A percentile compares a stretch with the other conserved stretches of the same genome.
phyloP scores from a whole-genome alignment of 2,329 filamentous ascomycete species.

The Grosmannia penicillata region DNA sequence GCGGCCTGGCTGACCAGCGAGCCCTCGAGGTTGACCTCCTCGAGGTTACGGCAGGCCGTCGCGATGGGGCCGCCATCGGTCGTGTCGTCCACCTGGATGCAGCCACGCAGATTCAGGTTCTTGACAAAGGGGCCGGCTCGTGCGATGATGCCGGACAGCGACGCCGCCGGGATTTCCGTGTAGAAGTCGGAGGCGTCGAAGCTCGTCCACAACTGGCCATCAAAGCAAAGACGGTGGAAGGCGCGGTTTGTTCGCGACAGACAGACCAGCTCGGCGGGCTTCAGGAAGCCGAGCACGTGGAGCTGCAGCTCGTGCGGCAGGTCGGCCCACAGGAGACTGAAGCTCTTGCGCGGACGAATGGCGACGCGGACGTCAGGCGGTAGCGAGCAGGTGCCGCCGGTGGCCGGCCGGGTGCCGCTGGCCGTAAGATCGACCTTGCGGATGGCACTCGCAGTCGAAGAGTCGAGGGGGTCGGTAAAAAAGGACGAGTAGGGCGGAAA shows the following conservation, averaged over 20 bases:
- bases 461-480: slow-evolving; percentile 25
- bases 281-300: slow-evolving; percentile 60
- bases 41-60: slow-evolving; percentile 74
- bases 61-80: slow-evolving; percentile 64
- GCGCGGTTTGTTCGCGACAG: slow-evolving; percentile 62
- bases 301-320: slow-evolving; percentile 75
- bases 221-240: slow-evolving; percentile 76
- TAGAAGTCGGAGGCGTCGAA: slow-evolving; percentile 83
- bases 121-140: slow-evolving; percentile 80
- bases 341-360: slow-evolving; percentile 20
- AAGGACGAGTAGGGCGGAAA: no score
- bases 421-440: slow-evolving; percentile 28
- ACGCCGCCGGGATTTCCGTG: slow-evolving; percentile 67
- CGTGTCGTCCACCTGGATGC: slow-evolving; percentile 73
- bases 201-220: slow-evolving; percentile 83
- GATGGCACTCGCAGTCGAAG: slow-evolving; percentile 24
- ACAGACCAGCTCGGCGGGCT: slow-evolving; percentile 67
- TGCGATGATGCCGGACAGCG: slow-evolving; percentile 71
- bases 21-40: slow-evolving; percentile 78
- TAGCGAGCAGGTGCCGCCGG: slow-evolving; percentile 38
- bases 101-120: slow-evolving; percentile 80
- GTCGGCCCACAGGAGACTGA: slow-evolving; percentile 59
- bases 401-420: slow-evolving; percentile 26
- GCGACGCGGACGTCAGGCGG: slow-evolving; percentile 38
- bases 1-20: slow-evolving; percentile 65